Evolutionary conservation across 164 flowering plant genomes (phyloP), one percentile per base, ranked within the genome.

Genomic region (Vitis riparia): DNA sequence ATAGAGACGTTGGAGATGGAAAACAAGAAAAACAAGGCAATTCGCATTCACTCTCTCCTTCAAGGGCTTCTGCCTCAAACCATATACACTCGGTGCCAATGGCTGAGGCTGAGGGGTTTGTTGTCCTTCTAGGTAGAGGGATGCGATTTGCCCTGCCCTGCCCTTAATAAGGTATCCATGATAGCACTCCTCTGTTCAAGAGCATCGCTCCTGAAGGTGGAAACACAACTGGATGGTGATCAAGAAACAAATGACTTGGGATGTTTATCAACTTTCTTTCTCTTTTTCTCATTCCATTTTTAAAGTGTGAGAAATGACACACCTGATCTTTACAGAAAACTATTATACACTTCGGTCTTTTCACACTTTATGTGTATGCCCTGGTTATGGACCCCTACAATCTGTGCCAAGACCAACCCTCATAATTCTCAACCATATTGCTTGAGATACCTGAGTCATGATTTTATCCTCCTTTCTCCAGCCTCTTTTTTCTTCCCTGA

Each of bases 291-390:
- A 63, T 63, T 55, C 47, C 55, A 55, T 63, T 63, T 44, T 13
- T 52, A 52, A 16, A 11, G 32, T 13, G 50, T 27, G 8, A 53
- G 27, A 59, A 68, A 68, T 1, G 49, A 11, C 67, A 70, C 52
- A 65, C 68, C 68, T 50, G 29, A 65, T 29, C 58, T 65, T 65
- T 65, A 58, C 69, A 65, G 11, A 64, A 51, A 48, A 55, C 56
- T 56, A 29, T 59, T 58, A 58, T 50, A 65, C 51, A 63, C 60
- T n/a, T 63, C 3, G 3, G 17, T 19, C 8, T 53, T 62, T 53
- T 32, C 17, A 6, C 1, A 29, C 12, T 69, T 10, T 44, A 12
- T 47, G 19, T 53, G n/a, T 8, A 17, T 0, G 52, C 70, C 15
- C 29, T 15, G 32, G 12, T n/a, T 63, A 10, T 16, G 50, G 64